phyloP scores from a whole-genome alignment of 148 eudicot genomes.

The Chenopodium formosanum region DNA sequence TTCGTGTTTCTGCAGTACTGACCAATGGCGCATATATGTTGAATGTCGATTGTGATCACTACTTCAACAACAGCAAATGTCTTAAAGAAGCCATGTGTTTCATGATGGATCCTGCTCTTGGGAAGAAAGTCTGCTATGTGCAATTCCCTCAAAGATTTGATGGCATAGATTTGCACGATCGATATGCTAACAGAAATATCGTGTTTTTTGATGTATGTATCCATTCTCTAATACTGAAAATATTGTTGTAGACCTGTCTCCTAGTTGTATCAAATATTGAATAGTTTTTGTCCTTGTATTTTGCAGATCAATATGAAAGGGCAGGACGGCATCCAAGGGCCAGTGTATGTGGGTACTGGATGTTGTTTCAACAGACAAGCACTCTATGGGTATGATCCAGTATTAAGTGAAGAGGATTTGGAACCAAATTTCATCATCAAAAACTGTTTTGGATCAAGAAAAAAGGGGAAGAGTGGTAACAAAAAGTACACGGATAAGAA shows the following conservation, averaged over 20 bases:
- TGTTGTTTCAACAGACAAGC: constrained; percentile 99
- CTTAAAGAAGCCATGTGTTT: constrained; percentile 99
- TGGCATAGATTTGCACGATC: constrained; percentile 95
- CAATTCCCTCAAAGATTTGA: constrained; percentile 97
- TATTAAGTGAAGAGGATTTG: constrained; percentile 85
- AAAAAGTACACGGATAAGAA: constrained; percentile 81
- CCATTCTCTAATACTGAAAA: neutral
- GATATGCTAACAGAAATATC: constrained; percentile 96
- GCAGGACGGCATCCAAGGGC: constrained; percentile 93
- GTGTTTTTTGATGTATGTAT: constrained; percentile 92
- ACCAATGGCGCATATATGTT: constrained; percentile 92
- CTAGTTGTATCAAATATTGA: neutral
- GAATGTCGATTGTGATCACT: constrained; percentile 99
- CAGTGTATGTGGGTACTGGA: constrained; percentile 97
- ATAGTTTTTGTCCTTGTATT: constrained; percentile 9
- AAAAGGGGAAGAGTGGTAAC: constrained; percentile 62
- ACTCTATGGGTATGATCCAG: constrained; percentile 93
- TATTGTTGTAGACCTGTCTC: neutral
- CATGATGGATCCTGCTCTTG: constrained; percentile 90
- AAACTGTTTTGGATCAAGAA: constrained; percentile 81
- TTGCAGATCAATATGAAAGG: constrained; percentile 96
- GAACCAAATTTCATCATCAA: constrained; percentile 83
- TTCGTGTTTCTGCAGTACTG: constrained; percentile 95
- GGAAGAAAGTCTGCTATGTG: constrained; percentile 89
- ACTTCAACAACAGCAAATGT: constrained; percentile 94